A percentile compares a stretch with the other conserved stretches of the same genome.
Evolutionary conservation across 805 yeast genomes (phyloP).

Genomic region (Suhomyces emberorum): DNA sequence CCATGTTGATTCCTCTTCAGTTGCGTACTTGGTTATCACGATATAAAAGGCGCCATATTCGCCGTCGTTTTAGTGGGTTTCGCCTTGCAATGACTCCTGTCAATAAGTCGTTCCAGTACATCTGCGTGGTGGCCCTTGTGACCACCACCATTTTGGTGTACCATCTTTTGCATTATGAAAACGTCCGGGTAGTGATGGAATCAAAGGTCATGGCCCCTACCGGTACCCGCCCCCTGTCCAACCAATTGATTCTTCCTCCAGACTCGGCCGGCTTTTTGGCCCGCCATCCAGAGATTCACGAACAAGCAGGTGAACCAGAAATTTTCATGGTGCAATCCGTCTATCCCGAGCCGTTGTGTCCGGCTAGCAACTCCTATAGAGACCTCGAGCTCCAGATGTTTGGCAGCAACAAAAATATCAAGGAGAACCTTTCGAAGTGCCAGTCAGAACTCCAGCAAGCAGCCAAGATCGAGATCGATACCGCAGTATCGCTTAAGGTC

Average conservation of each 20-base stretch:
- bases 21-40: too few relatives aligned
- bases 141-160: constrained; percentile 1
- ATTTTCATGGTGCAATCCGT: background rate
- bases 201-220: background rate
- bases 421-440: constrained; percentile 10
- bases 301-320: background rate
- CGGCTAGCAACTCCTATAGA: background rate
- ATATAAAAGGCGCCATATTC: too few relatives aligned
- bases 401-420: constrained; percentile 10
- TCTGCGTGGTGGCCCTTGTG: background rate
- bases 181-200: background rate
- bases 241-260: constrained; percentile 5
- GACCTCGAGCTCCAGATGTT: constrained; percentile 10
- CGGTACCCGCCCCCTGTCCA: background rate
- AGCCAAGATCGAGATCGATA: constrained; percentile 1
- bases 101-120: constrained; percentile 7
- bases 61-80: too few relatives aligned
- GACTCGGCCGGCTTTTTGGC: background rate
- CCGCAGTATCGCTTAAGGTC: constrained; percentile 1
- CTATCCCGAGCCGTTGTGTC: background rate
- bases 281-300: background rate
- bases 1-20: too few relatives aligned
- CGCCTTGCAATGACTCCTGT: background rate
- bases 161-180: constrained; percentile 3
- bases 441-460: constrained; percentile 1